Evolutionary conservation across 805 yeast species (phyloP).

Genomic region (Candida khao-thaluensis): DNA sequence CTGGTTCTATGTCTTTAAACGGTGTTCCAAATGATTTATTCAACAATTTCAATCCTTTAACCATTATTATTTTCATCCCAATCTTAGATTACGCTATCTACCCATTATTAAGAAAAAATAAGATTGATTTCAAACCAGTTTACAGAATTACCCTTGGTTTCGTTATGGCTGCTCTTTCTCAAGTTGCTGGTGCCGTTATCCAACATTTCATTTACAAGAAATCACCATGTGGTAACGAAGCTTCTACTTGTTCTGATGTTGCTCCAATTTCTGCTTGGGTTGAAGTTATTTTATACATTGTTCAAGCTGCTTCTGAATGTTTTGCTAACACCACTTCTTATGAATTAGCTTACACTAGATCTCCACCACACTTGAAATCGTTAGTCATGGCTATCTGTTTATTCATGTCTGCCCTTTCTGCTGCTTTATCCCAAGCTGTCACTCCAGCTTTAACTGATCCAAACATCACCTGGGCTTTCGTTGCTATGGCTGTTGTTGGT

Average conservation of each 20-base stretch:
- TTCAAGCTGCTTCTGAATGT: constrained; percentile 50
- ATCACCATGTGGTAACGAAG: constrained; percentile 51
- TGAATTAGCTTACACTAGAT: constrained; percentile 53
- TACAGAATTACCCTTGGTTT: constrained; percentile 50
- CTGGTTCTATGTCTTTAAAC: constrained; percentile 51
- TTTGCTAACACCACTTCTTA: constrained; percentile 52
- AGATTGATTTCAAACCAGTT: constrained; percentile 43
- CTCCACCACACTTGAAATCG: constrained; percentile 51
- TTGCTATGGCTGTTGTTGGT: constrained; percentile 38
- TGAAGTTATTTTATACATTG: constrained; percentile 12
- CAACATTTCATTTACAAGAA: constrained; percentile 49
- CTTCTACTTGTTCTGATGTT: constrained; percentile 34
- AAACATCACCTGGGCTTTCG: constrained; percentile 40
- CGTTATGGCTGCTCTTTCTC: constrained; percentile 45
- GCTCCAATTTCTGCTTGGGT: constrained; percentile 16
- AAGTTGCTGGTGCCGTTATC: constrained; percentile 49
- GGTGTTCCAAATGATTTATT: constrained; percentile 59
- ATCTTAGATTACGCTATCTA: constrained; percentile 48
- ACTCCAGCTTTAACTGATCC: constrained; percentile 44
- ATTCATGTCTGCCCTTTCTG: constrained; percentile 46
- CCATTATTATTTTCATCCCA: constrained; percentile 53
- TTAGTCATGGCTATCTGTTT: constrained; percentile 48
- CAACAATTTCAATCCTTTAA: constrained; percentile 53
- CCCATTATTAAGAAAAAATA: constrained; percentile 44
- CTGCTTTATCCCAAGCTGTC: constrained; percentile 46